phyloP scores from a whole-genome alignment of 2,329 filamentous ascomycete species.

The Clonostachys solani region DNA sequence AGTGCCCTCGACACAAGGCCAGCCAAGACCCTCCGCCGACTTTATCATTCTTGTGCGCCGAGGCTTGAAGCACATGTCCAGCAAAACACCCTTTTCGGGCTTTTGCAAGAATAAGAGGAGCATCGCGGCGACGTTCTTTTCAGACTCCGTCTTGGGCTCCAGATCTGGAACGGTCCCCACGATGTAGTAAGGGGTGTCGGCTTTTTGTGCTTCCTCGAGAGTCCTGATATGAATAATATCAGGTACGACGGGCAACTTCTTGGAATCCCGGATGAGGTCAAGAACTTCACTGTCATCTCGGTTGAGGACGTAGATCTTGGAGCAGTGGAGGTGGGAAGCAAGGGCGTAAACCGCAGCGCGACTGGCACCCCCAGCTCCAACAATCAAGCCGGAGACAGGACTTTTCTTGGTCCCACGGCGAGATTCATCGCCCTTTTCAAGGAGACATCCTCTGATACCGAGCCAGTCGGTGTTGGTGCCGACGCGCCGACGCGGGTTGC shows the following conservation, averaged over 20 bases:
- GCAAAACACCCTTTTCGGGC: conserved; percentile 20
- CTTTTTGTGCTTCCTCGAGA: conserved; percentile 13
- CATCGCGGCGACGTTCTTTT: conserved; percentile 15
- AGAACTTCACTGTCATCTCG: conserved; percentile 20
- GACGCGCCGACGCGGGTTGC: conserved; percentile 10
- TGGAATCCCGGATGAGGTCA: conserved; percentile 16
- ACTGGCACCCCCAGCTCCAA: conserved; percentile 34
- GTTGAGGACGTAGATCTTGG: conserved; percentile 27
- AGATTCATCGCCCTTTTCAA: conserved; percentile 1
- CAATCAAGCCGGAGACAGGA: conserved; percentile 17
- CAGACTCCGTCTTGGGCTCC: conserved; percentile 18
- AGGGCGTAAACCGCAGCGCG: conserved; percentile 31
- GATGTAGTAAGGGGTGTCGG: conserved; percentile 22
- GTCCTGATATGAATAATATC: conserved; percentile 20
- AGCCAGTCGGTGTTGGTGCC: conserved; percentile 39
- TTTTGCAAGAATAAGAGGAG: conserved; percentile 18
- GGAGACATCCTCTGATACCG: conserved; percentile 29
- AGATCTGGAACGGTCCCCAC: conserved; percentile 32
- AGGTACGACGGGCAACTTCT: conserved; percentile 8
- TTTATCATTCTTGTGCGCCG: conserved; percentile 27
- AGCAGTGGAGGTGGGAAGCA: conserved; percentile 15
- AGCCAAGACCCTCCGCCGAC: conserved; percentile 20
- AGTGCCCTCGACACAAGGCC: conserved; percentile 30
- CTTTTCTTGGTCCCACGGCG: neutral
- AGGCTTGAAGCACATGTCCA: conserved; percentile 38